Conservation (phyloP, 139 green algal species). For the Dunaliella sp. region DNA sequence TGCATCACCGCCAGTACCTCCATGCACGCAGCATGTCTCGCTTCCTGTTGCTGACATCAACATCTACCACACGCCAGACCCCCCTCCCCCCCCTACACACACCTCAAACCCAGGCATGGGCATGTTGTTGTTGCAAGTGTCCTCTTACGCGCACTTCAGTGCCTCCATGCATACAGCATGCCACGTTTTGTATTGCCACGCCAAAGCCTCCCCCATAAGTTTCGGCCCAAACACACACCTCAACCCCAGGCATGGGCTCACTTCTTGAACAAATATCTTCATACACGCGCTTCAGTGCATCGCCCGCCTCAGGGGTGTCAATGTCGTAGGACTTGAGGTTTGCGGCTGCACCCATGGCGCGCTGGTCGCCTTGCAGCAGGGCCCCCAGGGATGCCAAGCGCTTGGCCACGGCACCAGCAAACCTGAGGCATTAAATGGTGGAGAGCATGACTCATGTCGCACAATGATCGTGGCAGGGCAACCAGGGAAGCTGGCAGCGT, state of each 20-base stretch:
- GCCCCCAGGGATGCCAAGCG: slow-evolving; percentile 53
- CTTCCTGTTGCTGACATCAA: not conserved
- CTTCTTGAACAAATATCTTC: slow-evolving; percentile 27
- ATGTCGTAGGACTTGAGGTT: slow-evolving; percentile 53
- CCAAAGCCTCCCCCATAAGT: too few species aligned
- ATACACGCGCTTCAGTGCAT: slow-evolving; percentile 48
- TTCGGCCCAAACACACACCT: slow-evolving; percentile 12
- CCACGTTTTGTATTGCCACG: too few species aligned
- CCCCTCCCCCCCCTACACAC: too few species aligned
- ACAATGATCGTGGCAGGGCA: too few species aligned
- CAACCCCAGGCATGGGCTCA: slow-evolving; percentile 35
- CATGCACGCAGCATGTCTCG: not conserved
- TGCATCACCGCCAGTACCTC: not conserved
- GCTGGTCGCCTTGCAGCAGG: slow-evolving; percentile 55
- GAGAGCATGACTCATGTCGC: too few species aligned
- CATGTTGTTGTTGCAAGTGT: slow-evolving; percentile 10
- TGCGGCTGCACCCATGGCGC: slow-evolving; percentile 34
- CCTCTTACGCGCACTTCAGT: slow-evolving; percentile 43
- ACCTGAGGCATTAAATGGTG: slow-evolving; percentile 37
- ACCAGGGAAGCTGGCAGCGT: too few species aligned
- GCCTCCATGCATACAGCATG: slow-evolving; percentile 18
- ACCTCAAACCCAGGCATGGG: slow-evolving; percentile 4
- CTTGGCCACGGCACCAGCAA: slow-evolving; percentile 56
- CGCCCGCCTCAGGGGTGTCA: slow-evolving; percentile 47
- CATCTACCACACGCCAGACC: too few species aligned